Base-by-base conservation (phyloP, 129 eudicot species). In the Calendula officinalis region DNA sequence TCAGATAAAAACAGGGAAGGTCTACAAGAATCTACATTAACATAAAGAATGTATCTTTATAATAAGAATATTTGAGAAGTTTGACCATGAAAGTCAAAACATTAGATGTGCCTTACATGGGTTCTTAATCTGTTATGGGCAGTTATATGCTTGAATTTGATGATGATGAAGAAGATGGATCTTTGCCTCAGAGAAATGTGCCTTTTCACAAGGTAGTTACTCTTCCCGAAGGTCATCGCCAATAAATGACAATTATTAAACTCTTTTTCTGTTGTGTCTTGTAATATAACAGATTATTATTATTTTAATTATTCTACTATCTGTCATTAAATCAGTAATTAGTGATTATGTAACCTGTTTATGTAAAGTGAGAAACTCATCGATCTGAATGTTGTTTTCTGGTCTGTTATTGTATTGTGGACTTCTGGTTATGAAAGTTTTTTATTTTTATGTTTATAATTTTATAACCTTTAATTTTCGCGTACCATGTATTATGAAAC, bases 131-230 rank as follows among this genome's bases (percentile, higher is more conserved):
- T 60, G 13, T 33, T 33, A 38, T n/a, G n/a, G 41, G 54, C 85
- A 85, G 94, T 65, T 85, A 80, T 49, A 60, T 85, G 15, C 71
- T 89, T 82, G 94, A 89, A 66, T 89, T 89, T 69, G 94, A 89
- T 16, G 96, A 88, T 4, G 96, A 85, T 5, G 94, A 89, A 70
- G 94, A 89, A 80, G 94, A 85, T 22, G 87, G 96, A 48, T 77
- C 85, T 9, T 73, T 85, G 71, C 96, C 94, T 33, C 87, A 82
- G 42, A 75, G 94, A 34, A 53, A 61, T 4, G 94, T 85, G 60
- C 94, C 96, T 37, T 89, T 80, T 65, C 83, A 89, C 74, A 77
- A 72, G 67, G 96, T 88, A 43, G 94, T 88, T 45, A 72, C 89
- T 33, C 96, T 88, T 35, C 96, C 89, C 1, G 90, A 89, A 56